Conservation (phyloP, 805 yeast species). For the Saturnispora diversa region DNA sequence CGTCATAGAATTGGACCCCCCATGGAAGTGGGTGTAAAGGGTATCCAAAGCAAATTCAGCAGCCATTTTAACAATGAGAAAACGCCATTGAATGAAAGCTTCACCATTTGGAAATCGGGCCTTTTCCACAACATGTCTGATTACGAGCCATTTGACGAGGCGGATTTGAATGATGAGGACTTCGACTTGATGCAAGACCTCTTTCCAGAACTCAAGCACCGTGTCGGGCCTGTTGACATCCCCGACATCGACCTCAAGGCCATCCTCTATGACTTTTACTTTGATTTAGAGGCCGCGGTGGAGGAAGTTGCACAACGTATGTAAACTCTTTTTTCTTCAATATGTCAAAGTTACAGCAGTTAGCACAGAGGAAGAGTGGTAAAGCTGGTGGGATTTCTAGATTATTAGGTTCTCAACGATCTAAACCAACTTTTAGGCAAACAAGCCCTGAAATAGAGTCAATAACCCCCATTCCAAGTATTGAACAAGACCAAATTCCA, state of each 20-base stretch:
- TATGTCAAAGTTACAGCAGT: slow-evolving; percentile 18
- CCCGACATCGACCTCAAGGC: slow-evolving; percentile 12
- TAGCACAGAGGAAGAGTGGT: slow-evolving; percentile 12
- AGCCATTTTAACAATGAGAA: background rate
- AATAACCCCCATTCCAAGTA: too few relatives aligned
- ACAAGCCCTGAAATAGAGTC: too few relatives aligned
- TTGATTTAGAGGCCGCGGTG: slow-evolving; percentile 12
- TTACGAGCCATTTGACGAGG: slow-evolving; percentile 26
- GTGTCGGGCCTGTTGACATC: background rate
- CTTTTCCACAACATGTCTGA: slow-evolving; percentile 2
- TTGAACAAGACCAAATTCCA: too few relatives aligned
- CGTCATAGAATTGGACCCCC: background rate
- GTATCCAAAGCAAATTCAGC: slow-evolving; percentile 9
- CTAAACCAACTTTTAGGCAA: slow-evolving; percentile 1
- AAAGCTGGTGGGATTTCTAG: slow-evolving; percentile 3
- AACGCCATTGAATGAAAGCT: background rate
- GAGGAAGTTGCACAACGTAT: slow-evolving; percentile 12
- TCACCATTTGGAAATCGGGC: background rate
- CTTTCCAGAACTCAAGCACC: slow-evolving; percentile 9
- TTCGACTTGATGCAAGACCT: slow-evolving; percentile 23
- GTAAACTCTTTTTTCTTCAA: slow-evolving; percentile 3
- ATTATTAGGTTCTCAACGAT: slow-evolving; percentile 1
- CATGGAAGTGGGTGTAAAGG: slow-evolving; percentile 1
- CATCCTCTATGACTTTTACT: slow-evolving; percentile 14
- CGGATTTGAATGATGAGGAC: slow-evolving; percentile 36